Base-by-base conservation (phyloP, 192 early-diverging fungal genomes). In the Lobosporangium transversale region DNA sequence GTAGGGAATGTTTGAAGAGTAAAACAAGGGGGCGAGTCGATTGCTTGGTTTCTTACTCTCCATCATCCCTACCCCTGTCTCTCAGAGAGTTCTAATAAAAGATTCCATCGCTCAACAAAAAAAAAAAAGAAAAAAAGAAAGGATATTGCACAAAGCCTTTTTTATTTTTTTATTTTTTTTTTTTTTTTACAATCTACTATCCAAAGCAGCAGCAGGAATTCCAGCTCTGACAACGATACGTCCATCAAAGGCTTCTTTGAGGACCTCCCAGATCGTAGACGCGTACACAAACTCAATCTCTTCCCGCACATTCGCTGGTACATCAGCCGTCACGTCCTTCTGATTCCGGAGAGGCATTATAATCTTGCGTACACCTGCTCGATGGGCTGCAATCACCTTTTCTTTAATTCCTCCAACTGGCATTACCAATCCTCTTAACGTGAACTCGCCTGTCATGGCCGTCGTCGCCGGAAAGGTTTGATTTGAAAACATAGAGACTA, bases 321-420 rank as follows among this genome's bases (percentile, higher is more conserved):
- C 88, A 51, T 95, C 88, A 24, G 88, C 57, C 43, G 78, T 70
- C 36, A 92, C 76, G 66, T 95, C 92, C 62, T 91, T 92, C 44
- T 71, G 80, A 75, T 94, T 94, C 1, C 87, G 66, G 15, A 80
- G 49, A 2, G 94, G 93, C 62, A 95, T 48, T 32, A 94, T 86
- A 42, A 95, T 85, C 53, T 86, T 86, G 58, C 83, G 80, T 43
- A 95, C 87, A n/a, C 90, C 89, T 26, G 89, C 89, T 7, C 91
- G 84, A 66, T 95, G 92, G 1, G 93, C 93, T 2, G 93, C 90
- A 30, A 95, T 84, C 1, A 93, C 85, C 67, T 95, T 95, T 71
- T 95, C 94, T 71, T 93, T 94, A 58, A 95, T 89, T n/a, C 94
- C 94, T 1, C 94, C 94, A 4, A 96, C 91, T 26, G 91, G 90